These are phyloP conservation scores for Calonectria leucothoes DNA, from an alignment of 2,329 filamentous ascomycete genomes.

Conservation along the genomic window DNA sequence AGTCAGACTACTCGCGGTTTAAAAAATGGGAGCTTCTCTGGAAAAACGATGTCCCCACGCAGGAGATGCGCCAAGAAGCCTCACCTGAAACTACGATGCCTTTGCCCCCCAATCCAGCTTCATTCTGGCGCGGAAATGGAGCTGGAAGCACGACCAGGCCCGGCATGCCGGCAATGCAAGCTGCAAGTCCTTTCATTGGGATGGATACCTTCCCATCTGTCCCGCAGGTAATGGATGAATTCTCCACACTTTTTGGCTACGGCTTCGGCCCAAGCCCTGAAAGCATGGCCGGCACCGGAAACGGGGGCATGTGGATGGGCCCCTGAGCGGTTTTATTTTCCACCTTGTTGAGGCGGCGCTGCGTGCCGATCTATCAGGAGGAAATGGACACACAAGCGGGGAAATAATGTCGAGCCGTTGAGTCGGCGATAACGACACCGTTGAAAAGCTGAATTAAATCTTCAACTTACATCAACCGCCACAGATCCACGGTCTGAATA, in stretches of 20 bases:
- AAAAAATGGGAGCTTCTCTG: constrained; percentile 64
- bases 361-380: constrained; percentile 14
- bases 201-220: constrained; percentile 52
- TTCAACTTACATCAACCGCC: background rate
- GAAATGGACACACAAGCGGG: background rate
- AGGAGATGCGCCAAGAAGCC: constrained; percentile 40
- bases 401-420: background rate
- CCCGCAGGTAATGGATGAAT: constrained; percentile 53
- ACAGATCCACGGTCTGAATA: background rate
- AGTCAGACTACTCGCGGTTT: constrained; percentile 62
- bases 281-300: constrained; percentile 38
- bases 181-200: constrained; percentile 49
- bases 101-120: constrained; percentile 35
- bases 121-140: constrained; percentile 38
- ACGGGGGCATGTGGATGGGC: constrained; percentile 43
- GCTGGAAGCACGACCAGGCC: constrained; percentile 35
- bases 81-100: constrained; percentile 37
- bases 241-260: constrained; percentile 47
- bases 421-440: background rate
- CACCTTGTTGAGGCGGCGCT: constrained; percentile 1
- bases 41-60: constrained; percentile 50
- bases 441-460: background rate
- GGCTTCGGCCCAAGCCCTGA: constrained; percentile 47
- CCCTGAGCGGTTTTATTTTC: constrained; percentile 30
- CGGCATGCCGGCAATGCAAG: constrained; percentile 40